Conservation (phyloP, 495 filamentous ascomycete genomes). For the Hypoxylon lenormandii region DNA sequence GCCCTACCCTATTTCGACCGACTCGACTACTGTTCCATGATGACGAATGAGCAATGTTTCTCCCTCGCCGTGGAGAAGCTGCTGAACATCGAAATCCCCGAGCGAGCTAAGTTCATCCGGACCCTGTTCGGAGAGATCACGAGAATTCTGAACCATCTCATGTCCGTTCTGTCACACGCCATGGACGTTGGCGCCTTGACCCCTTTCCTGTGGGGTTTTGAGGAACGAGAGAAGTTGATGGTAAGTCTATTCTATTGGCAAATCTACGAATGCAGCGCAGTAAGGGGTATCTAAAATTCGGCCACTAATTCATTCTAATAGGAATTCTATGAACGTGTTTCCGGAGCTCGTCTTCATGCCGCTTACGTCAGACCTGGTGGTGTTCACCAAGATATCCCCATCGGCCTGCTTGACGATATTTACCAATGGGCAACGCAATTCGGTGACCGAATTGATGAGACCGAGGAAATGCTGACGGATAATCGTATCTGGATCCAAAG, state of each 20-base stretch:
- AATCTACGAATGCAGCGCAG: constrained; percentile 20
- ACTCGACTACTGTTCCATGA: constrained; percentile 99
- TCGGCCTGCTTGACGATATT: constrained; percentile 97
- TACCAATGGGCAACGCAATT: constrained; percentile 99
- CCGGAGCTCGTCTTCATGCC: constrained; percentile 95
- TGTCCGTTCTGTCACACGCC: constrained; percentile 96
- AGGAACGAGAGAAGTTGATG: constrained; percentile 99
- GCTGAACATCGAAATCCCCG: constrained; percentile 95
- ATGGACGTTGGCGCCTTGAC: constrained; percentile 99
- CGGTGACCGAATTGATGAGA: constrained; percentile 98
- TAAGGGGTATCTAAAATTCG: constrained; percentile 31
- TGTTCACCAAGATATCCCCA: constrained; percentile 92
- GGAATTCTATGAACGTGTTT: constrained; percentile 99
- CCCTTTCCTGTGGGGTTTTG: constrained; percentile 99
- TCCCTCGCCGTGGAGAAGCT: constrained; percentile 96
- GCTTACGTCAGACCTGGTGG: constrained; percentile 98
- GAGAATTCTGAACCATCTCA: constrained; percentile 93
- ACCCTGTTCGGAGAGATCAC: constrained; percentile 98
- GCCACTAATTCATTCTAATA: constrained; percentile 51
- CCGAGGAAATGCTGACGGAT: constrained; percentile 97
- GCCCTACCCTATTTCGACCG: constrained; percentile 99
- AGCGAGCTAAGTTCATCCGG: constrained; percentile 95
- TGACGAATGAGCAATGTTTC: constrained; percentile 99
- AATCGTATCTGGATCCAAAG: constrained; percentile 99
- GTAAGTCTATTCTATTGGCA: constrained; percentile 61